A percentile compares a stretch with the other conserved stretches of the same genome.
phyloP scores from a whole-genome alignment of 148 eudicot genomes.

The Chenopodium album region DNA sequence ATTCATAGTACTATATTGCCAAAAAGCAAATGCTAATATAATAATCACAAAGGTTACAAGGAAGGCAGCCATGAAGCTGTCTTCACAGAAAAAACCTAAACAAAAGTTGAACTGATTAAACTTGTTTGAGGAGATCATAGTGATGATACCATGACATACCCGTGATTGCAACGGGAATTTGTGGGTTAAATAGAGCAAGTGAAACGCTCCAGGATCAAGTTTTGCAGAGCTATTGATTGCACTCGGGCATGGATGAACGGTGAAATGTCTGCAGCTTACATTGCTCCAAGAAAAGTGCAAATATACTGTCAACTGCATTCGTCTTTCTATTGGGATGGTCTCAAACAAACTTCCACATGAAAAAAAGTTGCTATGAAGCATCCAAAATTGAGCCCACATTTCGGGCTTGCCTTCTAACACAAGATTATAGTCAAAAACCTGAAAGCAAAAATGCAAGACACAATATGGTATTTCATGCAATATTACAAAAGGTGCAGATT shows the following conservation, averaged over 20 bases:
- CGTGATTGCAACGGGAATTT: constrained; percentile 63
- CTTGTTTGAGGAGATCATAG: neutral
- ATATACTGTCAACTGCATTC: constrained; percentile 39
- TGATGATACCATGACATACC: constrained; percentile 39
- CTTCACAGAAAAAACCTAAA: neutral
- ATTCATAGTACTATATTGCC: neutral
- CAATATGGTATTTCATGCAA: constrained; percentile 2
- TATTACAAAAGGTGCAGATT: neutral
- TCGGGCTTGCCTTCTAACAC: constrained; percentile 62
- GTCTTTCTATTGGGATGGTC: constrained; percentile 27
- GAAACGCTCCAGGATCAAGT: constrained; percentile 64
- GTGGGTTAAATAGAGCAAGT: constrained; percentile 62
- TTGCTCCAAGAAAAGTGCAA: constrained; percentile 45
- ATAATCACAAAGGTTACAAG: neutral
- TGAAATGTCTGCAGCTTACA: constrained; percentile 28
- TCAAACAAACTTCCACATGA: constrained; percentile 59
- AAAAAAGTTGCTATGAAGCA: constrained; percentile 39
- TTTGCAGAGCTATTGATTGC: constrained; percentile 29
- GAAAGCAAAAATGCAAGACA: constrained; percentile 19
- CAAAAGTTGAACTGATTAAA: neutral
- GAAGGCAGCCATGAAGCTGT: constrained; percentile 1
- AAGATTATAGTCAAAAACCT: constrained; percentile 67
- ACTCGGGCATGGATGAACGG: constrained; percentile 23
- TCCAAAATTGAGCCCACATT: constrained; percentile 32
- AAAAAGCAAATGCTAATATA: neutral